Evolutionary conservation across 345 rosid genomes (phyloP).

Genomic region (Citrus sp.): DNA sequence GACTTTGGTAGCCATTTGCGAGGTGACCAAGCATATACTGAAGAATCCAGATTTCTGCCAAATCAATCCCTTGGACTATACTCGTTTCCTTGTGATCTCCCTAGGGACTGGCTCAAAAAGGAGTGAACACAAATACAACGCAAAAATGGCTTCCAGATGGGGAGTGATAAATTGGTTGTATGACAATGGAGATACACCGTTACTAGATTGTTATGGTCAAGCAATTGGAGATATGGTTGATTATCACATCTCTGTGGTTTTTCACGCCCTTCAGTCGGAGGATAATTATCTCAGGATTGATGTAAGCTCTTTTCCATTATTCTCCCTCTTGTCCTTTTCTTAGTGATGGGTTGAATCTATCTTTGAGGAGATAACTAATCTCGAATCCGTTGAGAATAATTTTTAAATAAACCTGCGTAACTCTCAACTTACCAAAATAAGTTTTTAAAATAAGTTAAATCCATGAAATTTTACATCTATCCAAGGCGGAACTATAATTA

Average conservation of each 20-base stretch:
- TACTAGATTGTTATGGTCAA: constrained; percentile 43
- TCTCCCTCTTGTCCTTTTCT: not conserved
- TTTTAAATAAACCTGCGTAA: too few species aligned
- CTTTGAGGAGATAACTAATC: too few species aligned
- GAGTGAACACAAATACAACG: constrained; percentile 30
- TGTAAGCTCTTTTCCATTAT: constrained; percentile 29
- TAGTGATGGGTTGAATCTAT: too few species aligned
- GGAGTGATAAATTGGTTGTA: constrained; percentile 58
- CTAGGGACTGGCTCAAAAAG: constrained; percentile 58
- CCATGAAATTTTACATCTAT: too few species aligned
- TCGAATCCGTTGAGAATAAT: too few species aligned
- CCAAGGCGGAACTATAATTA: too few species aligned
- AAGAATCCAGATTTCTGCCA: constrained; percentile 42
- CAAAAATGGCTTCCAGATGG: constrained; percentile 57
- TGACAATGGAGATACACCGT: constrained; percentile 44
- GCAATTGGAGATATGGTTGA: constrained; percentile 60
- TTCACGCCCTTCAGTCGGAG: constrained; percentile 50
- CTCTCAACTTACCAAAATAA: too few species aligned
- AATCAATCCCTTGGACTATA: constrained; percentile 42
- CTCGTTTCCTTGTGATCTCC: constrained; percentile 56
- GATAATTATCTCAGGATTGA: constrained; percentile 62
- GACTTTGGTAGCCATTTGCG: constrained; percentile 63
- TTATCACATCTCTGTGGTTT: constrained; percentile 47
- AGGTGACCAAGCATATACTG: constrained; percentile 51
- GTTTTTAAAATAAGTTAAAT: too few species aligned